These are phyloP conservation scores for Artemisia argyi DNA, from an alignment of 129 eudicot genomes.

Conservation along the genomic window DNA sequence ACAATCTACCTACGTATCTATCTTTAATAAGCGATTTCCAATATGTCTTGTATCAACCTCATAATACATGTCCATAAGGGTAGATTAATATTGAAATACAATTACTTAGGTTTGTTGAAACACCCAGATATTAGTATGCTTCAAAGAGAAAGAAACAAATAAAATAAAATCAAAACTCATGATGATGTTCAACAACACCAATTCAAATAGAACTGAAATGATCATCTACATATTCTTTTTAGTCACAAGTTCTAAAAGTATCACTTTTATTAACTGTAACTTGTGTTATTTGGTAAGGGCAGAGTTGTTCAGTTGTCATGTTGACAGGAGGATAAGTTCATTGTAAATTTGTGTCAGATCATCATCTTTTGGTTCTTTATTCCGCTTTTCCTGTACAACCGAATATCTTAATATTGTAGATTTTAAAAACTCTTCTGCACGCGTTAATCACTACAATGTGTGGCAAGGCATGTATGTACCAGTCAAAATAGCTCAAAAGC, in stretches of 20 bases:
- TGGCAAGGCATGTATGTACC: constrained; percentile 11
- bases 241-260: background rate
- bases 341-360: constrained; percentile 25
- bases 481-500: constrained; percentile 15
- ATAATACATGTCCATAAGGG: background rate
- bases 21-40: background rate
- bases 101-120: background rate
- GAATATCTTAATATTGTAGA: constrained; percentile 15
- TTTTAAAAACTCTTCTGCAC: constrained; percentile 12
- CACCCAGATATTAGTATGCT: constrained; percentile 6
- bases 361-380: constrained; percentile 17
- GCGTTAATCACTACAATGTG: constrained; percentile 7
- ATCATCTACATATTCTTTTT: background rate
- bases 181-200: constrained; percentile 8
- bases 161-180: background rate
- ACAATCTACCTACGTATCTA: background rate
- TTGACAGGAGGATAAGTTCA: constrained; percentile 42
- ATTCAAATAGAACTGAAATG: constrained; percentile 9
- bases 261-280: constrained; percentile 5
- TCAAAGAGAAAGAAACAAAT: background rate
- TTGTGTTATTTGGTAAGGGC: constrained; percentile 18
- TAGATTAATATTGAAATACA: background rate
- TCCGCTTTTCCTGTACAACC: background rate
- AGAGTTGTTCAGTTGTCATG: constrained; percentile 18
- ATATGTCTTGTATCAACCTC: constrained; percentile 8